Base-by-base conservation (phyloP, 345 rosid species). In the Pistacia atlantica region DNA sequence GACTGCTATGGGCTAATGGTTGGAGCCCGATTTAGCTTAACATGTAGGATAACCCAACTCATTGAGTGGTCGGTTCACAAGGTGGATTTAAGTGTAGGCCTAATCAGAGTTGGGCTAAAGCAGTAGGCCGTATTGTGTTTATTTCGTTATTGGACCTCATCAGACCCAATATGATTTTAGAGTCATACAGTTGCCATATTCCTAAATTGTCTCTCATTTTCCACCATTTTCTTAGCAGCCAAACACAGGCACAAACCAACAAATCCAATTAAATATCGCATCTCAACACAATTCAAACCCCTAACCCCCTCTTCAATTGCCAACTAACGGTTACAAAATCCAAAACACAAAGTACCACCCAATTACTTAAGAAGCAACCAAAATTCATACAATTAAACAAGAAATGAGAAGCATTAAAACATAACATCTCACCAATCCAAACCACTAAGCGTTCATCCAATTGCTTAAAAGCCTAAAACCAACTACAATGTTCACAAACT, bases 261-360 rank as follows among this genome's bases (percentile, higher is more conserved):
- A n/a, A 37, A 49, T 67, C 58, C 72, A 54, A 52, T 42, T 33
- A 22, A 42, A 54, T 13, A 65, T 33, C 77, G 54, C 70, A 65
- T 74, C 69, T 74, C 57, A 49, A 33, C 58, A 25, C 59, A 68
- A 68, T 51, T 68, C 58, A 67, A 20, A 28, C 6, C 8, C 58
- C 16, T 25, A 25, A 25, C 25, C 25, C 25, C 25, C 25, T 22
- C 25, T 31, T 3, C 35, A 8, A n/a, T 69, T 31, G 42, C 59
- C 6, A 52, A 52, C 12, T 17, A 51, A 6, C 60, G 51, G 38
- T 51, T 25, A 28, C 7, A 31, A 20, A 49, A 13, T 25, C 51
- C 38, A 28, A 2, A 20, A 20, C 20, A 57, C 14, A 57, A n/a
- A 37, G 10, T 17, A 54, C 10, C 28, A 22, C 1, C 20, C 11